phyloP scores from a whole-genome alignment of 2,329 filamentous ascomycete species.

The Incumbomyces lentus region DNA sequence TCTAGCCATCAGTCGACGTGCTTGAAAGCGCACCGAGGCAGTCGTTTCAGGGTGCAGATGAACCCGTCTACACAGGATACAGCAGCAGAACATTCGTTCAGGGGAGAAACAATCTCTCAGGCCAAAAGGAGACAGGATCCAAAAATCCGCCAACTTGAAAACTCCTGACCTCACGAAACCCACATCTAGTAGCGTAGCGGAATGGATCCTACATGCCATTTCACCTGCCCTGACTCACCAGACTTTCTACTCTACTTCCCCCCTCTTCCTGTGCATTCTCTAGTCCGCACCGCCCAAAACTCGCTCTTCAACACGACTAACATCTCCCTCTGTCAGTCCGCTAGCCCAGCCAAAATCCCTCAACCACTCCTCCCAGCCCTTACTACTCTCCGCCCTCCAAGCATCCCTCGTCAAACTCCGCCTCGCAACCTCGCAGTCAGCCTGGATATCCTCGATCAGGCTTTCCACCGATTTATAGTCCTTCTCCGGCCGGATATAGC shows the following conservation, averaged over 20 bases:
- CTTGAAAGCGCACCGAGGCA: too few relatives aligned
- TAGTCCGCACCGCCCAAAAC: slow-evolving; percentile 5
- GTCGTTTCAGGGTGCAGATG: too few relatives aligned
- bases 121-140: too few relatives aligned
- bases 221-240: too few relatives aligned
- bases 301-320: slow-evolving; percentile 22
- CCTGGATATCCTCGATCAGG: slow-evolving; percentile 75
- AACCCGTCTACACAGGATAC: too few relatives aligned
- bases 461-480: slow-evolving; percentile 79
- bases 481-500: slow-evolving; percentile 79
- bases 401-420: slow-evolving; percentile 57
- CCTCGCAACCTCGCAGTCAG: slow-evolving; percentile 75
- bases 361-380: slow-evolving; percentile 22
- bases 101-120: too few relatives aligned
- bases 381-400: slow-evolving; percentile 36
- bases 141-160: too few relatives aligned
- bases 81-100: too few relatives aligned
- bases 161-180: too few relatives aligned
- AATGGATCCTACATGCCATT: too few relatives aligned
- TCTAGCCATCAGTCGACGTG: too few relatives aligned
- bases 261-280: background rate
- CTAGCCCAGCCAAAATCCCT: slow-evolving; percentile 21
- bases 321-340: slow-evolving; percentile 21
- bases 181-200: too few relatives aligned
- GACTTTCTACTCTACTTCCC: background rate